phyloP scores from a whole-genome alignment of 768 basidiomycete genomes.

The Boletus rex-veris region DNA sequence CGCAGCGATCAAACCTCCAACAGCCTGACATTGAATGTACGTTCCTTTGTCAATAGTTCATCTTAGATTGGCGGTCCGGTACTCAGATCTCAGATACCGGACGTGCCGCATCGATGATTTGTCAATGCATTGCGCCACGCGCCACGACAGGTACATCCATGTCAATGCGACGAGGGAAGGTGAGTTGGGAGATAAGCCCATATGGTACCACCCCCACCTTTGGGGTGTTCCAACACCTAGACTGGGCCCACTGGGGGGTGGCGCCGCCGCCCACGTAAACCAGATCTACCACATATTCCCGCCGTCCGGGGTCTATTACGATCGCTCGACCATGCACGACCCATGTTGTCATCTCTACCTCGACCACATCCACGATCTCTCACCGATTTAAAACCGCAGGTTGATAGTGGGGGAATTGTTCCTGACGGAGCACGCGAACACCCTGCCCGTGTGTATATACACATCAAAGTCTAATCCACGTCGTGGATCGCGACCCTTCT shows the following conservation, averaged over 20 bases:
- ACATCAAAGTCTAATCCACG: constrained; percentile 5
- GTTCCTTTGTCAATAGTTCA: not conserved
- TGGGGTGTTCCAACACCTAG: not conserved
- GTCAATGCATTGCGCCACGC: not conserved
- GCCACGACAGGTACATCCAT: not conserved
- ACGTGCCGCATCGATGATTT: not conserved
- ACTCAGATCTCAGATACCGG: not conserved
- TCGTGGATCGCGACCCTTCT: not conserved
- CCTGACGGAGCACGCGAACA: not conserved
- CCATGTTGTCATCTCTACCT: not conserved
- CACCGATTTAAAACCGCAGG: constrained; percentile 5
- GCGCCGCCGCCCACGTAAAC: not conserved
- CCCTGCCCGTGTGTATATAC: not conserved
- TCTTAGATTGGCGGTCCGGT: no score
- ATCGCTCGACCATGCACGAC: no score
- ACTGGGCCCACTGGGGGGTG: not conserved
- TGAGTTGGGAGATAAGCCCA: no score
- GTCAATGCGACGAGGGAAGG: not conserved
- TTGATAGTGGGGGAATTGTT: not conserved
- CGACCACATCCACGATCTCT: not conserved
- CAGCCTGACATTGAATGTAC: not conserved
- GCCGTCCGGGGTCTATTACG: no score
- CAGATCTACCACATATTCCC: no score
- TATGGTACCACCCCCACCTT: not conserved
- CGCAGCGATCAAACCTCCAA: constrained; percentile 1